Evolutionary conservation across 2,329 filamentous ascomycete genomes (phyloP).

Genomic region (Sarocladium oryzae): DNA sequence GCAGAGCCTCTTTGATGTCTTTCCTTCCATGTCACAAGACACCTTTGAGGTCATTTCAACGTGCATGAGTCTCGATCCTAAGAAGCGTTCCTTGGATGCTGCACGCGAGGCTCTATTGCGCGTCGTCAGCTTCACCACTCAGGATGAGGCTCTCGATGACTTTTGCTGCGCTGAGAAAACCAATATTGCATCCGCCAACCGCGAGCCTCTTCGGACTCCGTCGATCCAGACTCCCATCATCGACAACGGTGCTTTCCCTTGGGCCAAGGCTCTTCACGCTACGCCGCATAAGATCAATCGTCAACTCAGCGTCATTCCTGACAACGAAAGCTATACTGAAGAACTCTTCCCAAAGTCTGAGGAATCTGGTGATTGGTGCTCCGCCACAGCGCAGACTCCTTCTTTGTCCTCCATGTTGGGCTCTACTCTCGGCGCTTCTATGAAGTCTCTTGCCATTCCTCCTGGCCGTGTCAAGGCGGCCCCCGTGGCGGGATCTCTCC

Average conservation of each 20-base stretch:
- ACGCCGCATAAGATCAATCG: constrained; percentile 65
- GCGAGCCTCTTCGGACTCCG: constrained; percentile 90
- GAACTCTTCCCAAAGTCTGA: constrained; percentile 80
- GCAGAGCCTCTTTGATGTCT: constrained; percentile 95
- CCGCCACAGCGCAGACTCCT: constrained; percentile 65
- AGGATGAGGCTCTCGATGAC: constrained; percentile 86
- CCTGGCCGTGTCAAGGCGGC: constrained; percentile 36
- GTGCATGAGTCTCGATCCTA: constrained; percentile 86
- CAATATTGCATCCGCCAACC: constrained; percentile 76
- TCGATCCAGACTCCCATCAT: constrained; percentile 84
- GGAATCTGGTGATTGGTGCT: constrained; percentile 70
- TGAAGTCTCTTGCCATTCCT: constrained; percentile 61
- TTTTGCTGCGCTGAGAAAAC: constrained; percentile 82
- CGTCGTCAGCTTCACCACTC: constrained; percentile 85
- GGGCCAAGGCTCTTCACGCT: constrained; percentile 83
- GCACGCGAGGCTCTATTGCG: constrained; percentile 73
- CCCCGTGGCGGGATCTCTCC: constrained; percentile 61
- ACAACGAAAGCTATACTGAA: constrained; percentile 72
- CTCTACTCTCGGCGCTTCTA: constrained; percentile 73
- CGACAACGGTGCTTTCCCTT: constrained; percentile 82
- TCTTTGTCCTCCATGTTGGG: constrained; percentile 80
- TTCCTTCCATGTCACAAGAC: constrained; percentile 97
- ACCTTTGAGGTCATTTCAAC: constrained; percentile 90
- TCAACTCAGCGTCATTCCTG: constrained; percentile 81
- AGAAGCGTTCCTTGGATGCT: constrained; percentile 74